Evolutionary conservation across 257 asterid genomes (phyloP), one percentile per base, ranked within the genome.

Genomic region (Fraxinus pennsylvanica): DNA sequence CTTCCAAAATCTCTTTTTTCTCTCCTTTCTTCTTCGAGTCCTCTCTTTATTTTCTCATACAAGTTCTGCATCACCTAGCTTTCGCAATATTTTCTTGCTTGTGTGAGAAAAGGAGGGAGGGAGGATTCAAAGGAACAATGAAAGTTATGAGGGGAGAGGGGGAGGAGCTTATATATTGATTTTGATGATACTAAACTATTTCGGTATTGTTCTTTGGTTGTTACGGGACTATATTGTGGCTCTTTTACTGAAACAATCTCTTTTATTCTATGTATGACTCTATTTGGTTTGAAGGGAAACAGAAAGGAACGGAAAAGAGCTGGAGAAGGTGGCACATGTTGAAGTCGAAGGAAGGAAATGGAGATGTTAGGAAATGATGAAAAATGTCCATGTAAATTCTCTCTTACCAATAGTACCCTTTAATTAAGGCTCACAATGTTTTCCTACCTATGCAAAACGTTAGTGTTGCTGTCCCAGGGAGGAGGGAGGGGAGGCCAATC

Each of bases 371-470:
- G 74, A 57, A 41, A 10, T 43, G 13, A 1, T 25, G 43, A n/a
- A 65, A 38, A 57, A 74, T 74, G 39, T 32, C 59, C 30, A 59
- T 15, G 54, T 63, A 65, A 52, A n/a, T 27, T 30, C 4, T 22
- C 72, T 30, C 35, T 82, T n/a, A 41, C 35, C 71, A 13, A 21
- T 19, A 65, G 19, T 45, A 45, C 17, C 59, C 61, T 41, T 32
- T 32, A 74, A 27, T 79, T 71, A 69, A 70, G 67, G 68, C 25
- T 79, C 39, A 52, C 63, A 66, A 65, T 76, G 29, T 50, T 74
- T 74, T 66, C 41, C 59, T 74, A 13, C 3, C 54, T 41, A 41
- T 1, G 47, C 9, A 41, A 41, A 2, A 39, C 13, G 13, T 39
- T 39, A 41, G 47, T 41, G 14, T 41, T 41, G 47, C 13, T 41